Evolutionary conservation across 2,329 filamentous ascomycete genomes (phyloP).

Genomic region (Cercospora zeina): DNA sequence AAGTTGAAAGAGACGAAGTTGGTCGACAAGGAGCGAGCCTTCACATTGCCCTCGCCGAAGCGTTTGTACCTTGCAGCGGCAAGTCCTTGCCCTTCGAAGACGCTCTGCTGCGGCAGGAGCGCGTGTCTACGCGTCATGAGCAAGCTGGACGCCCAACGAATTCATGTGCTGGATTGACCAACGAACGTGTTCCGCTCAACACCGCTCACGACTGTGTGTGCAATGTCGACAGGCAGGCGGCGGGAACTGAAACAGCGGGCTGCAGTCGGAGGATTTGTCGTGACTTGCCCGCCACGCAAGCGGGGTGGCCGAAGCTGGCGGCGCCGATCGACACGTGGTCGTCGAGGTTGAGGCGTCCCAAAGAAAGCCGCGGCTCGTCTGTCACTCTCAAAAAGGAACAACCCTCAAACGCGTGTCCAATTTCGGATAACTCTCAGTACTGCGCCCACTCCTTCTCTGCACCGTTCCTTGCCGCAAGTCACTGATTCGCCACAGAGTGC

Average conservation of each 20-base stretch:
- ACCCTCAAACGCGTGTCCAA: neutral
- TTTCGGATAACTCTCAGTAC: neutral
- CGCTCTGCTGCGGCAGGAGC: too few species aligned
- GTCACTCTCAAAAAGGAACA: neutral
- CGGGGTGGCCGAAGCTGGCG: slow-evolving; percentile 3
- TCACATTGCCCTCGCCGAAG: too few species aligned
- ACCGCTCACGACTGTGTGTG: too few species aligned
- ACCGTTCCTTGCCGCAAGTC: neutral
- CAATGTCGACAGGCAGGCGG: too few species aligned
- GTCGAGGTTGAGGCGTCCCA: slow-evolving; percentile 3
- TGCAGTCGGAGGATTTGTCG: neutral
- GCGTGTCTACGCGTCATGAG: too few species aligned
- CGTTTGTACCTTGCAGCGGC: too few species aligned
- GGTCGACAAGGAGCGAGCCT: too few species aligned
- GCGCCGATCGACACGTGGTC: slow-evolving; percentile 14
- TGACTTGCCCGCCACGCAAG: neutral
- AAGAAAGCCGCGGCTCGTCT: slow-evolving; percentile 8
- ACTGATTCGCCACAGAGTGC: neutral
- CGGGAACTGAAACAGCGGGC: too few species aligned
- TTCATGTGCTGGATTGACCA: too few species aligned
- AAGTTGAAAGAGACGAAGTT: neutral
- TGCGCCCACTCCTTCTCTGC: neutral
- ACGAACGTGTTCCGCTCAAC: too few species aligned
- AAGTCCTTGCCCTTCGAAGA: too few species aligned
- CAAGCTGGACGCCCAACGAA: too few species aligned